phyloP scores from a whole-genome alignment of 192 early-diverging fungal species.

The Cetraspora pellucida region DNA sequence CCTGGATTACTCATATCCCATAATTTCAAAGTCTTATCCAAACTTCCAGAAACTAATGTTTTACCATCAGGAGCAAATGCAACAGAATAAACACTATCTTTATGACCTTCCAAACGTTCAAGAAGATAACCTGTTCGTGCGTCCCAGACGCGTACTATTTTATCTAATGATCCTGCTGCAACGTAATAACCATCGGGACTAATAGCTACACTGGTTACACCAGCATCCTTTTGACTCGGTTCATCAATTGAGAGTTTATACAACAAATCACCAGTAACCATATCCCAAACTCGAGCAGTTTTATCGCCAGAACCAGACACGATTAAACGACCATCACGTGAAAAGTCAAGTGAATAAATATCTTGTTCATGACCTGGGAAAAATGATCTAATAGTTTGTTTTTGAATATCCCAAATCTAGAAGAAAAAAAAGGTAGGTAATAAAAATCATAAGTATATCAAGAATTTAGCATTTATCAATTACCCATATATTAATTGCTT shows the following conservation, averaged over 20 bases:
- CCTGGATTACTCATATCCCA: slow-evolving; percentile 77
- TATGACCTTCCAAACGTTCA: slow-evolving; percentile 92
- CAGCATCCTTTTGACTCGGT: slow-evolving; percentile 80
- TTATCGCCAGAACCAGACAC: slow-evolving; percentile 88
- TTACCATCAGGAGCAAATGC: slow-evolving; percentile 93
- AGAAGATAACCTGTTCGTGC: slow-evolving; percentile 72
- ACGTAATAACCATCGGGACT: slow-evolving; percentile 86
- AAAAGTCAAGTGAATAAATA: slow-evolving; percentile 96
- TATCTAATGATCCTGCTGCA: slow-evolving; percentile 89
- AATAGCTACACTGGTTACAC: slow-evolving; percentile 94
- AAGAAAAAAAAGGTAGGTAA: background rate
- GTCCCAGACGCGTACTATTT: slow-evolving; percentile 94
- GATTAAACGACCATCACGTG: slow-evolving; percentile 83
- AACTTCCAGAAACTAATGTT: slow-evolving; percentile 85
- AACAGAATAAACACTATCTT: slow-evolving; percentile 94
- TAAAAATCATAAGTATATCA: background rate
- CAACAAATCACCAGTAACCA: slow-evolving; percentile 73
- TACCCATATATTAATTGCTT: slow-evolving; percentile 5
- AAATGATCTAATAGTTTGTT: slow-evolving; percentile 62
- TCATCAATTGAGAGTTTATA: slow-evolving; percentile 81
- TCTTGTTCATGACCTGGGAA: slow-evolving; percentile 92
- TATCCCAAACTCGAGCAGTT: slow-evolving; percentile 86
- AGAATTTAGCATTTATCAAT: too few species aligned
- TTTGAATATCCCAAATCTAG: slow-evolving; percentile 71
- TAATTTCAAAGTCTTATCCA: slow-evolving; percentile 89